phyloP scores from a whole-genome alignment of 495 filamentous ascomycete species.

The Annulohypoxylon nitens region DNA sequence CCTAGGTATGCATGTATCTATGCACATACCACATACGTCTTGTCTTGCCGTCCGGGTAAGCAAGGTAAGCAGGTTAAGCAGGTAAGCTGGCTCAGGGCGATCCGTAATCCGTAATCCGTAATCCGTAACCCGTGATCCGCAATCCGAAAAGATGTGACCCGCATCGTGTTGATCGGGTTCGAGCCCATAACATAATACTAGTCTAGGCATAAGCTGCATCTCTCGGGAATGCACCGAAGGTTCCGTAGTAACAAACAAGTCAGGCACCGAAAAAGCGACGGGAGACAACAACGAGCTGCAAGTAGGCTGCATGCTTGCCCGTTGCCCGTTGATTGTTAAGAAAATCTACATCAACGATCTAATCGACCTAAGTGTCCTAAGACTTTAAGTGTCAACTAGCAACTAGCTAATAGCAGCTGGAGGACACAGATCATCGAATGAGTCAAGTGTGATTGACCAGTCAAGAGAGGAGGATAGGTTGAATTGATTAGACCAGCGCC shows the following conservation, averaged over 20 bases:
- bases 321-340: too few species aligned
- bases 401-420: not conserved
- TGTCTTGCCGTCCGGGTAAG: too few species aligned
- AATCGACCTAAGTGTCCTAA: too few species aligned
- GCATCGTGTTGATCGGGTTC: conserved; percentile 33
- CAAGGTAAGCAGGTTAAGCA: too few species aligned
- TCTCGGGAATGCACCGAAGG: conserved; percentile 39
- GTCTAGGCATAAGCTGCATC: conserved; percentile 33
- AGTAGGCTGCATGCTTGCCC: conserved; percentile 32
- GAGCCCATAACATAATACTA: not conserved
- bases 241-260: conserved; percentile 34
- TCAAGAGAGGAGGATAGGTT: conserved; percentile 17
- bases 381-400: conserved; percentile 13
- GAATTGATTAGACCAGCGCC: conserved; percentile 33
- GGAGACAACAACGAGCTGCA: conserved; percentile 30
- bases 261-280: conserved; percentile 24
- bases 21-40: too few species aligned
- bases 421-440: conserved; percentile 23
- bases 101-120: too few species aligned
- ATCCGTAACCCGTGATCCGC: not conserved
- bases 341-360: too few species aligned
- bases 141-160: conserved; percentile 29
- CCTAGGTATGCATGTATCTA: conserved; percentile 17
- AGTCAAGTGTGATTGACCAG: conserved; percentile 34
- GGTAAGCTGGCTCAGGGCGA: too few species aligned